Percentiles rank a stretch among this genome's conserved stretches.
phyloP scores from a whole-genome alignment of 371 early-diverging fungal species.

The Apophysomyces sp. region DNA sequence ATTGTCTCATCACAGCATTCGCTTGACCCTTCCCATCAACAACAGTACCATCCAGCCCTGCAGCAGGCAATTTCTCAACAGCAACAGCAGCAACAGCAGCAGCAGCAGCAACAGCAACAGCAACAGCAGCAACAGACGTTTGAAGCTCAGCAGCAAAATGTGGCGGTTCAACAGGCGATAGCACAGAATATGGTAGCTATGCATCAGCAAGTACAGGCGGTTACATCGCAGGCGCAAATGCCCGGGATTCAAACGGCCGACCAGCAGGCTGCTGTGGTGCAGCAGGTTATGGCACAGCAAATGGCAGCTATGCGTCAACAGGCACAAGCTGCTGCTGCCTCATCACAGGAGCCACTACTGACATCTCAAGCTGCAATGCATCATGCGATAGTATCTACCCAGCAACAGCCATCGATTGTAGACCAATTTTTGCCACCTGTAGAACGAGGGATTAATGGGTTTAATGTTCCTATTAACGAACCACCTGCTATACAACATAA shows the following conservation, averaged over 20 bases:
- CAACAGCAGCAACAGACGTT: background rate
- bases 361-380: background rate
- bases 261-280: constrained; percentile 7
- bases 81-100: too few species aligned
- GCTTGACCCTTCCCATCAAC: background rate
- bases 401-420: background rate
- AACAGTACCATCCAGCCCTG: background rate
- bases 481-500: background rate
- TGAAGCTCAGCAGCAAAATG: background rate
- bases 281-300: constrained; percentile 19
- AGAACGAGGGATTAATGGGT: background rate
- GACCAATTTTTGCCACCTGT: background rate
- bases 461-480: background rate
- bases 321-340: background rate
- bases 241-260: background rate
- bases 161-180: background rate
- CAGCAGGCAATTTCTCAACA: background rate
- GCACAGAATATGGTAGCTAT: background rate
- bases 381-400: background rate
- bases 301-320: constrained; percentile 12
- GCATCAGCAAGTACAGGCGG: background rate
- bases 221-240: background rate
- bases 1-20: background rate
- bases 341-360: background rate
- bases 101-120: background rate